Evolutionary conservation across 805 yeast species (phyloP), one percentile per base, ranked within the genome.

Genomic region (Starmerella cellae): DNA sequence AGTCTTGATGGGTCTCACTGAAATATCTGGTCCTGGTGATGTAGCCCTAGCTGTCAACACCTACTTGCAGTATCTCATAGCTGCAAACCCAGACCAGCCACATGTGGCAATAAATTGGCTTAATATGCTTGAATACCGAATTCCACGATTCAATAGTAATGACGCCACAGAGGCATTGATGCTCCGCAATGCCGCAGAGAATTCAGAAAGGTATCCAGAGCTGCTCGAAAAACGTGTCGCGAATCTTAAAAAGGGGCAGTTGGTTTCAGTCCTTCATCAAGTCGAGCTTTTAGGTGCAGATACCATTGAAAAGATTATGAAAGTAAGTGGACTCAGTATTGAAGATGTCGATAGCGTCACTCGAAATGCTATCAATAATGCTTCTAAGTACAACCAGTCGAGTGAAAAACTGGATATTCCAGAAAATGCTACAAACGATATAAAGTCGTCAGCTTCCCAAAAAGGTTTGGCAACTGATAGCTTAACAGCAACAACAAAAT

Each of bases 41-140:
- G 73, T 81, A 48, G 66, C 75, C 20, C 75, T 77, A 50, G 81
- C 82, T 29, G 67, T 80, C 47, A 82, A 83, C 61, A 74, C 74
- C 54, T 82, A 75, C 58, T 61, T 83, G 38, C 48, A 57, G 36
- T 54, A 55, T 28, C 62, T 65, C 46, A 59, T 76, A 0, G 60
- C 60, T 28, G 60, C 62, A 33, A 66, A 69, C 17, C 60, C 66
- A 10, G 60, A 64, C 1, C 47, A 65, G 4, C 56, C 73, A 3
- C 43, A 51, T 3, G 73, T 72, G 18, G 61, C 78, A 10, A 66
- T 71, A 35, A 50, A 52, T 0, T 70, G 68, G 59, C 58, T 74
- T 18, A 44, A 52, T 17, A 53, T 50, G 4, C 62, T 72, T 46
- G 41, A 43, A 20, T 27, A 33, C 8, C 51, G 55, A 35, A 64